phyloP scores from a whole-genome alignment of 148 eudicot genomes.

The Limonium bicolor region DNA sequence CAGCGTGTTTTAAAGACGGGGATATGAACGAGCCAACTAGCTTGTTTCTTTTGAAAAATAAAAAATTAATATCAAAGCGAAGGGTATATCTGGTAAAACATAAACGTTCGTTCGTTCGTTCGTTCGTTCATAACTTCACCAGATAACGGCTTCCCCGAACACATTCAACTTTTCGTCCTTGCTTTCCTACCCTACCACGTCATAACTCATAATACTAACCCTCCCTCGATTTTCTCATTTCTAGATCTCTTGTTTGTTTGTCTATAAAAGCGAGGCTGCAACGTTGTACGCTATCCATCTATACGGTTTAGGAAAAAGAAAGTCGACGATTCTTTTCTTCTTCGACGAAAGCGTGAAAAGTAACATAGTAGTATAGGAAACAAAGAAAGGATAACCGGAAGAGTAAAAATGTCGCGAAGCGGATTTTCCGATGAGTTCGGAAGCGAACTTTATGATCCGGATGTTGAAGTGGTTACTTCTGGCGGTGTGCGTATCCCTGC shows the following conservation, averaged over 20 bases:
- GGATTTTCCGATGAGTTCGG: conserved; percentile 12
- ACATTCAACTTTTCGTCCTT: background rate
- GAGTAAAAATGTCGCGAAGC: background rate
- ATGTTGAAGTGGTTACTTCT: conserved; percentile 38
- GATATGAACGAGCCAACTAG: no score
- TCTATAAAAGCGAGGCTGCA: background rate
- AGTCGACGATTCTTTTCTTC: conserved; percentile 12
- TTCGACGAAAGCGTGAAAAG: conserved; percentile 7
- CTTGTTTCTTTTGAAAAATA: no score
- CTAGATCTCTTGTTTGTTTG: background rate
- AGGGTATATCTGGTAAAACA: background rate
- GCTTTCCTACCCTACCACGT: background rate
- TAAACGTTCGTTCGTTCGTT: no score
- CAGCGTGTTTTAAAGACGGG: no score
- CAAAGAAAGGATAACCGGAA: background rate
- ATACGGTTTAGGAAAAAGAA: background rate
- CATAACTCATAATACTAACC: background rate
- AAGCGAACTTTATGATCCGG: conserved; percentile 23
- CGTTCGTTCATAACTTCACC: background rate
- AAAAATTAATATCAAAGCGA: no score
- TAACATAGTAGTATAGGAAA: no score
- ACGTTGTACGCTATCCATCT: background rate
- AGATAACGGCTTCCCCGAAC: background rate
- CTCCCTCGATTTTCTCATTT: background rate
- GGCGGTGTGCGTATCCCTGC: conserved; percentile 45